Base-by-base conservation (phyloP, 306 rosid species). In the Rosa lucieae region DNA sequence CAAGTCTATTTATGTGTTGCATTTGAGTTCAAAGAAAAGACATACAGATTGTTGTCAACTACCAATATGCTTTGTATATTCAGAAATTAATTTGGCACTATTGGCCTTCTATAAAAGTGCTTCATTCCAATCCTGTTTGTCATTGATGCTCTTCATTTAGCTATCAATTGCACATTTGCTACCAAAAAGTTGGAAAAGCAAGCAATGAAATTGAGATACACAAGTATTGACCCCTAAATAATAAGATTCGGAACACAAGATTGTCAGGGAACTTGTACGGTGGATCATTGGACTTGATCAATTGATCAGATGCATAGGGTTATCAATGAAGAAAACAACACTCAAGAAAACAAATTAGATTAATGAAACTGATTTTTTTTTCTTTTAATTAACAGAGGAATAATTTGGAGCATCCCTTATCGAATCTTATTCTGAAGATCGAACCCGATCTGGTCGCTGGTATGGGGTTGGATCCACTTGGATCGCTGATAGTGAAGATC, bases 1-100 rank as follows among this genome's bases (percentile, higher is more conserved):
- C 67, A 10, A 9, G 72, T 83, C 48, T 76, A 87, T 84, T 83
- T 80, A 77, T 70, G 59, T 78, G 74, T 77, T 79, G 83, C 76
- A 85, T 74, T 83, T 62, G 23, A 74, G 43, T 70, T n/a, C 20
- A 75, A 67, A 76, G 39, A 74, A 58, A 67, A 72, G 75, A 66
- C 74, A 4, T 62, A 76, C 56, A 21, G 42, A 66, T 44, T 76
- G 76, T 73, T 79, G 81, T 84, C 29, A 52, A 72, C 68, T 78
- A 80, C 77, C 56, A 74, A 61, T 70, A 56, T 47, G 71, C 65
- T 72, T 14, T 75, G 85, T 85, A 80, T 68, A 73, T 81, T 80
- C 26, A 72, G 70, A 70, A 53, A 71, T 65, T 67, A 82, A 67
- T 44, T 74, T 43, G 78, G 72, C 78, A 21, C 40, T 76, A 20